Conservation (phyloP, 2,329 filamentous ascomycete genomes). For the Chaetothyriales sp. region DNA sequence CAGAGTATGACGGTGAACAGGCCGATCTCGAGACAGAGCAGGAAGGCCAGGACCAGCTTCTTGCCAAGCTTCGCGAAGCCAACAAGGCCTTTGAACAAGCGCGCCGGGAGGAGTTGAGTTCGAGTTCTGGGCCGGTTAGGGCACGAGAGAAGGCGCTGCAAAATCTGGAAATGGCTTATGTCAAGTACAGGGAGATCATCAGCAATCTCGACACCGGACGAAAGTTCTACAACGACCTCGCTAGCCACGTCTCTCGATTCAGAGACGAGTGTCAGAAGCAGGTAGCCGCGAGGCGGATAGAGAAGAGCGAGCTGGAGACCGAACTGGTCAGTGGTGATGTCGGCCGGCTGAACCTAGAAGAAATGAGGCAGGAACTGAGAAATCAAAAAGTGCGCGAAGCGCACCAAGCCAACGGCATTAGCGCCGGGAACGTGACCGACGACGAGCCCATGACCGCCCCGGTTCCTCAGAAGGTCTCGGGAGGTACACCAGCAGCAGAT, state of each 20-base stretch:
- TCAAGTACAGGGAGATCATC: constrained; percentile 93
- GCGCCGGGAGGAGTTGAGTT: constrained; percentile 50
- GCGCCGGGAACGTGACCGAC: not conserved
- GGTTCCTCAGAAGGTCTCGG: not conserved
- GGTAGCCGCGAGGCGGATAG: constrained; percentile 64
- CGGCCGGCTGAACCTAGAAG: constrained; percentile 40
- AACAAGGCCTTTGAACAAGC: constrained; percentile 68
- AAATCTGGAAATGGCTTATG: constrained; percentile 75
- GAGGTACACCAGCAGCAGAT: constrained; percentile 8
- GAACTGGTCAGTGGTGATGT: constrained; percentile 46
- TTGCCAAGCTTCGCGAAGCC: constrained; percentile 55
- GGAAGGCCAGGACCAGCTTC: constrained; percentile 60
- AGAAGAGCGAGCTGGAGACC: constrained; percentile 67
- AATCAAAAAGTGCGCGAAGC: constrained; percentile 22
- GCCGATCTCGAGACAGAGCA: constrained; percentile 57
- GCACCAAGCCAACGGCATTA: not conserved
- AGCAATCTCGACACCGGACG: constrained; percentile 80
- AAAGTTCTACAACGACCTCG: constrained; percentile 95
- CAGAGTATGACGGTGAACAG: constrained; percentile 67
- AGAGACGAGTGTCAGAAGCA: constrained; percentile 68
- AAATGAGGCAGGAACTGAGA: constrained; percentile 29
- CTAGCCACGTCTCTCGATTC: constrained; percentile 73
- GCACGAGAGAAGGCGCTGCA: constrained; percentile 82
- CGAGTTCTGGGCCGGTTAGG: constrained; percentile 27
- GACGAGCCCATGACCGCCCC: not conserved